Base-by-base conservation (phyloP, 257 asterid genomes). In the Phtheirospermum japonicum region DNA sequence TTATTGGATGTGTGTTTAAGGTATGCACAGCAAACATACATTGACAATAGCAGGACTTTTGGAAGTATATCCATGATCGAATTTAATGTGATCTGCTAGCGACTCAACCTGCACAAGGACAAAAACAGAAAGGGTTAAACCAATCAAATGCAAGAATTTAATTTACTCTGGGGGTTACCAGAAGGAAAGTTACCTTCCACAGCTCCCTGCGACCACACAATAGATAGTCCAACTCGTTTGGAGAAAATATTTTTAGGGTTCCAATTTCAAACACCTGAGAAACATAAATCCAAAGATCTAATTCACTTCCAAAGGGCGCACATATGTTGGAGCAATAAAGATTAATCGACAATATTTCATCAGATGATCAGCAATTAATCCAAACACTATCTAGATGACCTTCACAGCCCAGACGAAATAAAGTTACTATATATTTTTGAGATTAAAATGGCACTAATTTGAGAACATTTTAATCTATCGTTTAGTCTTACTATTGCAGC, bases 41-140 rank as follows among this genome's bases (percentile, higher is more conserved):
- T 81, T 52, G 57, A 85, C 55, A 23, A 94, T 81, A 28, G 93
- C 93, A 49, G 96, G 97, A 77, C 99, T 94, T 82, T 85, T 94
- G 37, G 96, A 88, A 53, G 94, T 94, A 71, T 89, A 94, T 66
- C 99, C 99, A 76, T 94, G 99, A 81, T 94, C 99, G 52, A 94
- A 94, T 72, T 87, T 94, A 72, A 94, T 90, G 82, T 94, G 95
- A 75, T 90, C 96, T 20, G 73, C 96, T 31, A 94, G 87, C 1
- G 95, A 76, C 18, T 90, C 95, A 2, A 95, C 93, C 99, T 94
- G 81, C 80, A 81, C 40, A 43, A 46, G 19, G 42, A 18, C 40
- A 71, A 57, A 69, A 30, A 66, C 23, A 70, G 31, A 64, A 33
- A n/a, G 56, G 4, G 53, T 65, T 49, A 76, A 71, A 40, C 17